A percentile compares a stretch with the other conserved stretches of the same genome.
Conservation (phyloP, 345 rosid genomes). For the Mallotus nudiflorus region DNA sequence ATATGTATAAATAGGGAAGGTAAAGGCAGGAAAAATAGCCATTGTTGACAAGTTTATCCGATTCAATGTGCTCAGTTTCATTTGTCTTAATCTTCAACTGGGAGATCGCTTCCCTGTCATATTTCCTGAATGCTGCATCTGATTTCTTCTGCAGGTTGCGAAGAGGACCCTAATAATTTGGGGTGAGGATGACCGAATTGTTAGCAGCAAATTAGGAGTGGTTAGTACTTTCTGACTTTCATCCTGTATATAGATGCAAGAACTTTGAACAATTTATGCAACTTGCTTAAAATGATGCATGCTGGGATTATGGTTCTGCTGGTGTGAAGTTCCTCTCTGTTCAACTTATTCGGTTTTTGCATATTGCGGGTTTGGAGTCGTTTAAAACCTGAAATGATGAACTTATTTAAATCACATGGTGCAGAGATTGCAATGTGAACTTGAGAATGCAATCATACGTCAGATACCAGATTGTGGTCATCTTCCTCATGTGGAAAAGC, state of each 20-base stretch:
- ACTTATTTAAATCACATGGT: slow-evolving; percentile 6
- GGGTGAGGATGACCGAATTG: slow-evolving; percentile 88
- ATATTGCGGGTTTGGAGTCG: not conserved
- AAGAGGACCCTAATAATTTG: slow-evolving; percentile 80
- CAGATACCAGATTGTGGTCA: slow-evolving; percentile 89
- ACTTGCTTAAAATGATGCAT: no score
- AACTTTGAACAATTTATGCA: no score
- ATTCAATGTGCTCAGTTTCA: no score
- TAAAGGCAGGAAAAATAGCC: not conserved
- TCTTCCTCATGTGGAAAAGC: slow-evolving; percentile 86
- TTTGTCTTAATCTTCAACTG: not conserved
- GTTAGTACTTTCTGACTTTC: slow-evolving; percentile 55
- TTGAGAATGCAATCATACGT: slow-evolving; percentile 56
- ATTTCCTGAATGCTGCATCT: not conserved
- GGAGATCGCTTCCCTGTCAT: not conserved
- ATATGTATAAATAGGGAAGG: not conserved
- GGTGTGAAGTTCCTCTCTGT: not conserved
- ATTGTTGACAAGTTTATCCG: not conserved
- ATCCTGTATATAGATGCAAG: no score
- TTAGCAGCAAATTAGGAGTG: slow-evolving; percentile 74
- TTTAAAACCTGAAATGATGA: not conserved
- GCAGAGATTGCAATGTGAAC: slow-evolving; percentile 73
- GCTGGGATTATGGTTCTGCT: not conserved
- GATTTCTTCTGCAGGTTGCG: slow-evolving; percentile 48
- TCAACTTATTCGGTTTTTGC: not conserved